These are phyloP conservation scores for Schizochytrium sp. DNA, from an alignment of 108 stramenopile genomes.

Conservation along the genomic window DNA sequence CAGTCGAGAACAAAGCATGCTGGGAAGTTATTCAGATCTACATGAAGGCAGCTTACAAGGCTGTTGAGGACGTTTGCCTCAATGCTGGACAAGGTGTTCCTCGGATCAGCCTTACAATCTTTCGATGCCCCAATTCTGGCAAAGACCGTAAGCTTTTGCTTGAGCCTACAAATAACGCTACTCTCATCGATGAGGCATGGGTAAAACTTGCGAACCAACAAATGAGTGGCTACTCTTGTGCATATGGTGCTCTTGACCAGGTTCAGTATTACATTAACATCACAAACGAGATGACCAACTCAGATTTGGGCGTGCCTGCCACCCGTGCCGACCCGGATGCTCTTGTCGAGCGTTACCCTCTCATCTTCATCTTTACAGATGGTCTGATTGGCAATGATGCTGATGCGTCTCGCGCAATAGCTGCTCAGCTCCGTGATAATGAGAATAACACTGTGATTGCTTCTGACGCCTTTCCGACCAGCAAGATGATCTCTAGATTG, in stretches of 20 bases:
- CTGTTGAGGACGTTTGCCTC: constrained; percentile 24
- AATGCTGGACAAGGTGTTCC: constrained; percentile 4
- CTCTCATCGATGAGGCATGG: not conserved
- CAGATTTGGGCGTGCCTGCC: constrained; percentile 7
- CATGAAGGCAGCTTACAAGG: constrained; percentile 2
- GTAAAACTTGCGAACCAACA: not conserved
- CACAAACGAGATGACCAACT: constrained; percentile 14
- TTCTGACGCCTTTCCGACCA: not conserved
- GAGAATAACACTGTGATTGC: not conserved
- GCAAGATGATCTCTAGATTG: not conserved
- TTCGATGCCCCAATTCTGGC: constrained; percentile 17
- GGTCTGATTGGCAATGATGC: not conserved
- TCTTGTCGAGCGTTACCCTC: not conserved
- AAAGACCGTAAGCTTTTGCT: constrained; percentile 23
- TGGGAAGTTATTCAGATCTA: not conserved
- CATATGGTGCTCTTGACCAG: constrained; percentile 39
- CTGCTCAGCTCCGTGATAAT: not conserved
- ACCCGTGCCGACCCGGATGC: not conserved
- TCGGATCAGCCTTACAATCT: not conserved
- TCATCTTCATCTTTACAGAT: constrained; percentile 27
- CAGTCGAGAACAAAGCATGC: not conserved
- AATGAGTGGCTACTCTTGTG: constrained; percentile 33
- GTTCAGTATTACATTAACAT: constrained; percentile 10
- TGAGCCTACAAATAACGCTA: not conserved
- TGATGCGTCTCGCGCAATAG: not conserved